These are phyloP conservation scores for Venustampulla echinocandica DNA, from an alignment of 495 filamentous ascomycete genomes.

Conservation along the genomic window DNA sequence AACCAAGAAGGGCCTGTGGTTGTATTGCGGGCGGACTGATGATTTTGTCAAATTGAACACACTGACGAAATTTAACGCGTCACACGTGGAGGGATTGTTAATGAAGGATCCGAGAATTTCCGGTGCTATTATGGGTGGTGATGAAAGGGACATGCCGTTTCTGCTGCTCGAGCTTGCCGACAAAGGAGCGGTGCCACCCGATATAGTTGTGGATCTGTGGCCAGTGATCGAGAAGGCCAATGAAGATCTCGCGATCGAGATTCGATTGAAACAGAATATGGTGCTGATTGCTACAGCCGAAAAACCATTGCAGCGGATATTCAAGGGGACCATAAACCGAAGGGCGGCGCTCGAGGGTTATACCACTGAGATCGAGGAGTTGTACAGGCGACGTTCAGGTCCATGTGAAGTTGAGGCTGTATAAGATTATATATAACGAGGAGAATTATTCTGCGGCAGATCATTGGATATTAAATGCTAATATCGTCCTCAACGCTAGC, in stretches of 20 bases:
- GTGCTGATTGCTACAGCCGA: background rate
- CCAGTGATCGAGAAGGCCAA: background rate
- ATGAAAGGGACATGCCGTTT: background rate
- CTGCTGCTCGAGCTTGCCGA: background rate
- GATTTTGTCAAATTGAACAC: constrained; percentile 54
- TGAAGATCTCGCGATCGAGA: background rate
- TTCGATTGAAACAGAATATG: background rate
- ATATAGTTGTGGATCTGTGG: background rate
- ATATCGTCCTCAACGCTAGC: no score
- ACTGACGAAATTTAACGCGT: constrained; percentile 54
- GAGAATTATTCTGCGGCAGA: no score
- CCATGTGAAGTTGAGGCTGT: no score
- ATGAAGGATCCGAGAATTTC: constrained; percentile 30
- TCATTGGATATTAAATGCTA: no score
- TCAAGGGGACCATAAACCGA: background rate
- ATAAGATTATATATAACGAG: no score
- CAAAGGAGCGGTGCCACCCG: background rate
- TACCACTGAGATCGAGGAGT: background rate
- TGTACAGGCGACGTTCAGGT: no score
- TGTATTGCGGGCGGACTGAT: constrained; percentile 8
- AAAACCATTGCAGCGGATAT: background rate
- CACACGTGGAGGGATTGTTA: constrained; percentile 41
- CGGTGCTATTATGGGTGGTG: no score
- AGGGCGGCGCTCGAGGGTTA: background rate
- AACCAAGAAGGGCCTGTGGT: constrained; percentile 25